Base-by-base conservation (phyloP, 139 green algal species). In the Coccomyxa sp. region DNA sequence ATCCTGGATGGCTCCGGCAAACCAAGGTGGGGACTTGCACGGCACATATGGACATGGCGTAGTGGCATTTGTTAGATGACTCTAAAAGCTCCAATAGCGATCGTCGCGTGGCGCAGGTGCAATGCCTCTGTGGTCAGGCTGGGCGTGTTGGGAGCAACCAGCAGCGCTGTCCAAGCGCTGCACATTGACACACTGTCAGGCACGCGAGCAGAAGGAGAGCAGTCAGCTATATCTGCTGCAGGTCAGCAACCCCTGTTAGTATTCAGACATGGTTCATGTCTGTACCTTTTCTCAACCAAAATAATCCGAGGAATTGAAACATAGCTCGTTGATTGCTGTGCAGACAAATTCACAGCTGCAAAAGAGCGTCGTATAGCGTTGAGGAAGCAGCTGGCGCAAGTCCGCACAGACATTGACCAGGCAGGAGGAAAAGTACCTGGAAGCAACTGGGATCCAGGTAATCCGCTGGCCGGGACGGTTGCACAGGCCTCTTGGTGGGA, bases 81-180 rank as follows among this genome's bases (percentile, higher is more conserved):
- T 51, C 7, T 51, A 11, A 3, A 51, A 51, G 38, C 38, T 51
- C 38, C 38, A 51, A 51, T 51, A 51, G 38, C 38, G 7, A 51
- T 51, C 38, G 7, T 51, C 38, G 38, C 38, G 38, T 51, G 3
- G 4, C 66, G 23, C 66, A 74, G 23, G 28, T 15, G 13, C 57
- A 57, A 74, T 75, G 82, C 38, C 71, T 59, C 27, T 3, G 80
- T 92, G 76, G 84, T 92, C 82, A 82, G 89, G 13, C 84, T 88
- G 71, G 86, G 88, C 83, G 78, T 86, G 81, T 17, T 86, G 89
- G 84, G 92, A 68, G 85, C 86, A 28, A 68, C 38, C 68, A 81
- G 78, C 67, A 76, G 74, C 18, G 77, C 11, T 13, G 86, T 77
- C 45, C 81, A 77, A 66, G 45, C 9, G 63, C 89, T 80, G 38